phyloP scores from a whole-genome alignment of 768 basidiomycete genomes.

The Trametes villosa region DNA sequence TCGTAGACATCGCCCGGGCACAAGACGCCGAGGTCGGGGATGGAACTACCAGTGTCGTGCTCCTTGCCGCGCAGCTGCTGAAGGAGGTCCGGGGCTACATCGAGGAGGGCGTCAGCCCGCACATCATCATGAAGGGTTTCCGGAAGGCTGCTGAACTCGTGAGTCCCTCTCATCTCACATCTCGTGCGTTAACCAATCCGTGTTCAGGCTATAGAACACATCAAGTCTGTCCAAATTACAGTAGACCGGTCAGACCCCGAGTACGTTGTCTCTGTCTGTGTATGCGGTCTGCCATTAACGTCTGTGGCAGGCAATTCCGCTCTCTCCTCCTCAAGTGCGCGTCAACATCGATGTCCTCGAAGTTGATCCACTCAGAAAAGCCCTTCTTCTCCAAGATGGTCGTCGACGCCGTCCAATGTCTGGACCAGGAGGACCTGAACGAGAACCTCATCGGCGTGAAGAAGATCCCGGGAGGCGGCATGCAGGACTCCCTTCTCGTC shows the following conservation, averaged over 20 bases:
- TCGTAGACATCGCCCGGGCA: slow-evolving; percentile 97
- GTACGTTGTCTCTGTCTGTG: slow-evolving; percentile 51
- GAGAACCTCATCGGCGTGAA: slow-evolving; percentile 97
- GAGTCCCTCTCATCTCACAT: slow-evolving; percentile 34
- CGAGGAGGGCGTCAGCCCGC: slow-evolving; percentile 96
- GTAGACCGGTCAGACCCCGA: slow-evolving; percentile 90
- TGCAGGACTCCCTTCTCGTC: slow-evolving; percentile 93
- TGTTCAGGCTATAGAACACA: slow-evolving; percentile 76
- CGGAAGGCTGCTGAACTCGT: slow-evolving; percentile 86
- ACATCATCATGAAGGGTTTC: slow-evolving; percentile 98
- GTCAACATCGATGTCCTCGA: slow-evolving; percentile 99
- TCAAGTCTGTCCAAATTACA: slow-evolving; percentile 87
- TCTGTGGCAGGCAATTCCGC: slow-evolving; percentile 74
- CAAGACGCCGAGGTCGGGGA: slow-evolving; percentile 99
- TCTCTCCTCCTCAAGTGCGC: slow-evolving; percentile 96
- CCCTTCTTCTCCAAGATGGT: slow-evolving; percentile 99
- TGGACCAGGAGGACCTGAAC: slow-evolving; percentile 93
- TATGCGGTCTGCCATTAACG: not conserved
- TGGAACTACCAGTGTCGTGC: slow-evolving; percentile 95
- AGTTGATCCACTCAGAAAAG: slow-evolving; percentile 97
- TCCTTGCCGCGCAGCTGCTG: slow-evolving; percentile 91
- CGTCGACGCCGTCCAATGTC: slow-evolving; percentile 91
- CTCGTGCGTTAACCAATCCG: not conserved
- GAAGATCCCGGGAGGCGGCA: slow-evolving; percentile 96
- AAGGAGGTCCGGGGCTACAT: slow-evolving; percentile 91